Evolutionary conservation across 495 filamentous ascomycete genomes (phyloP), one percentile per base, ranked within the genome.

Genomic region (Penicillium arizonense): DNA sequence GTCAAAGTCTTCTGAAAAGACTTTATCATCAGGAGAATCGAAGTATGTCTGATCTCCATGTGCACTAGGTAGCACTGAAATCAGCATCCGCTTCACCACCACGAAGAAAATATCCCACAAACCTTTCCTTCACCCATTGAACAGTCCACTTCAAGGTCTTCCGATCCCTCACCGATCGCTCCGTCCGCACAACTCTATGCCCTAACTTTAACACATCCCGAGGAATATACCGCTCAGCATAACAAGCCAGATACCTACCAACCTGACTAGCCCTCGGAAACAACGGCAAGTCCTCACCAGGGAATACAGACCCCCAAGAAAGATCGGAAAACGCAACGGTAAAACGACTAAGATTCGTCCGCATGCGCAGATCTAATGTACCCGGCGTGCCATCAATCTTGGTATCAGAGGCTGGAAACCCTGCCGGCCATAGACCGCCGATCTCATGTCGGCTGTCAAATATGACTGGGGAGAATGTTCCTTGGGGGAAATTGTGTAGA

Each of bases 311-410:
- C 16, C 75, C 70, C 88, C 89, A 92, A 13, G 86, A 78, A 5
- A 91, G 64, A 65, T 95, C 91, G 10, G 88, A 88, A 64, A 96
- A 94, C 36, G 82, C 77, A 35, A 92, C 87, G 0, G 87, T 88
- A 69, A 88, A 89, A 18, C 80, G 81, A 67, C 86, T 90, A 47
- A 90, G 81, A 68, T 96, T 96, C 3, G 87, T 87, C 6, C 78
- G 75, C 87, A 94, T 93, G 30, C 74, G 68, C 3, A 86, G 84
- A 52, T 86, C 78, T 9, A 92, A 59, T 13, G 65, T 61, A 2
- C 81, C 79, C 11, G 44, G 46, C 16, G 23, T 12, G 11, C 24
- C 38, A 30, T 55, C 33, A 32, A 24, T 81, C 76, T 7, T 68
- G 65, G 32, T 56, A 71, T 10, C 50, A 14, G 77, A 56, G 4